Percentiles rank a stretch among this genome's conserved stretches.
Conservation (phyloP, 2,329 filamentous ascomycete genomes). For the Monosporascus sp. region DNA sequence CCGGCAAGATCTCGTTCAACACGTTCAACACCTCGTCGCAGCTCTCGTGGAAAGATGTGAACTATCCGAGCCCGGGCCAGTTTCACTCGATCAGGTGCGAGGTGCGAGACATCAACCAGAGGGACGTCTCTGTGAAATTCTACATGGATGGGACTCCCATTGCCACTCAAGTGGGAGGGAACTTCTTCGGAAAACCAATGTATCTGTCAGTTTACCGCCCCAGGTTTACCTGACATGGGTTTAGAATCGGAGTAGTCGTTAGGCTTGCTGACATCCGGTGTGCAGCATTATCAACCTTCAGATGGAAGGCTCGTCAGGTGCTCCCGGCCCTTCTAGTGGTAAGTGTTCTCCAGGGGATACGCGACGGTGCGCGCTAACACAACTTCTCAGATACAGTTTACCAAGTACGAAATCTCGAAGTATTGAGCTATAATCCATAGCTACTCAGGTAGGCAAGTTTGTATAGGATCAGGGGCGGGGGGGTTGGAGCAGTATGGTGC, state of each 20-base stretch:
- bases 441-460: no score
- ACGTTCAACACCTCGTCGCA: constrained; percentile 37
- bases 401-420: constrained; percentile 24
- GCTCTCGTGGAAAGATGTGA: constrained; percentile 41
- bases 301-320: constrained; percentile 41
- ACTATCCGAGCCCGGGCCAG: constrained; percentile 38
- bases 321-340: constrained; percentile 31
- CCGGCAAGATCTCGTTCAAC: constrained; percentile 50
- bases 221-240: neutral
- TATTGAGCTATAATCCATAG: constrained; percentile 24
- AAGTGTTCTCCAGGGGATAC: constrained; percentile 1
- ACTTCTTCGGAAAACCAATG: constrained; percentile 43
- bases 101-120: constrained; percentile 45
- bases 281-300: constrained; percentile 39
- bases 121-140: constrained; percentile 47
- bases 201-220: constrained; percentile 31
- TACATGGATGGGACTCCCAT: constrained; percentile 46
- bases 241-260: neutral
- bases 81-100: constrained; percentile 48
- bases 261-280: constrained; percentile 1
- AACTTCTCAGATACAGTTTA: constrained; percentile 20
- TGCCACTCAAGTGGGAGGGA: constrained; percentile 44
- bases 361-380: neutral
- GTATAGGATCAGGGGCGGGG: no score
- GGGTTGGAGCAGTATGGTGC: no score